Percentiles rank a stretch among this genome's conserved stretches.
Evolutionary conservation across 192 early-diverging fungal species (phyloP).

Genomic region (Spizellomyces sp.): DNA sequence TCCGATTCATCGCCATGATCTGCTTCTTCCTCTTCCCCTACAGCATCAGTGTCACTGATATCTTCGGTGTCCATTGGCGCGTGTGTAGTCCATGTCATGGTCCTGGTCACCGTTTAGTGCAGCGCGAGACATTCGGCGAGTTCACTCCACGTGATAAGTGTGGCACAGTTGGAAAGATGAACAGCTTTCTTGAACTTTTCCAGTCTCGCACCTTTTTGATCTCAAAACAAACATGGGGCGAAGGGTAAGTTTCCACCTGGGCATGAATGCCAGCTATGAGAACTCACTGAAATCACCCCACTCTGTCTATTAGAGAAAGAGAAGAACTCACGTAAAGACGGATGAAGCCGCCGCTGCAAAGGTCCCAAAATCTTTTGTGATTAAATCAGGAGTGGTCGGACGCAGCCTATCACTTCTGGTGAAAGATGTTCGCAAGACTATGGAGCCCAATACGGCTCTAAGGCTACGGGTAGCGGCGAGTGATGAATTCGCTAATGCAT

Average conservation of each 20-base stretch:
- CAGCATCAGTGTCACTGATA: too few relatives aligned
- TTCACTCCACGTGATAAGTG: too few relatives aligned
- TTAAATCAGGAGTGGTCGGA: constrained; percentile 85
- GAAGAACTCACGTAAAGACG: constrained; percentile 52
- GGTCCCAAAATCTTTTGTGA: constrained; percentile 87
- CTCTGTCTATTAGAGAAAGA: constrained; percentile 44
- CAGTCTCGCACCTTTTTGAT: too few relatives aligned
- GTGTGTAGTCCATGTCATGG: too few relatives aligned
- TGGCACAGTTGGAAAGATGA: too few relatives aligned
- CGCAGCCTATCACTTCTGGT: constrained; percentile 77
- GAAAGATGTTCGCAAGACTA: constrained; percentile 77
- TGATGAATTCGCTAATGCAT: not conserved
- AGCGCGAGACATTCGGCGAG: too few relatives aligned
- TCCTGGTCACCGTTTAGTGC: too few relatives aligned
- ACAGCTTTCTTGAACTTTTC: too few relatives aligned
- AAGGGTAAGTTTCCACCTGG: too few relatives aligned
- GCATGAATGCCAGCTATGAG: too few relatives aligned
- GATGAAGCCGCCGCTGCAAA: constrained; percentile 39
- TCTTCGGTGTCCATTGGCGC: too few relatives aligned
- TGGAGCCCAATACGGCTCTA: constrained; percentile 95
- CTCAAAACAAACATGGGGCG: too few relatives aligned
- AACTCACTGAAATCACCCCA: not conserved
- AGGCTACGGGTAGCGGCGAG: constrained; percentile 63
- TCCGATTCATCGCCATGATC: not conserved
- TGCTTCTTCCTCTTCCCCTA: not conserved